Evolutionary conservation across 306 rosid genomes (phyloP).

Genomic region (Calophaca sinica): DNA sequence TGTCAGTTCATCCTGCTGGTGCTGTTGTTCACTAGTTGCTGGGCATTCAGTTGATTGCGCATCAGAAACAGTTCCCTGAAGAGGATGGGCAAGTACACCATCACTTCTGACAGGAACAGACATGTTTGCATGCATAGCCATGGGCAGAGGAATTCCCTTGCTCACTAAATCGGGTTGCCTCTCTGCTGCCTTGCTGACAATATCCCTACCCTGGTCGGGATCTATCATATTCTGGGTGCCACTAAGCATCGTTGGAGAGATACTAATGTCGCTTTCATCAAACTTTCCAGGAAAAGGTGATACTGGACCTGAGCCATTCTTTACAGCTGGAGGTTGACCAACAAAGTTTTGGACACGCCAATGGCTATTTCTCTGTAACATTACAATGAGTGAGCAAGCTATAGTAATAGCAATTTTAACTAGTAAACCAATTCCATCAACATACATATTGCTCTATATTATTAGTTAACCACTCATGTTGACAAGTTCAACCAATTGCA

Average conservation of each 20-base stretch:
- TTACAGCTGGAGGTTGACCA: constrained; percentile 71
- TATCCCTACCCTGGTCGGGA: constrained; percentile 64
- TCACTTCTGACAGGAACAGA: constrained; percentile 70
- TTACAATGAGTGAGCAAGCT: constrained; percentile 42
- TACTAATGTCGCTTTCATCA: constrained; percentile 72
- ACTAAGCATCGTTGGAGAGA: constrained; percentile 67
- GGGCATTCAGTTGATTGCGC: constrained; percentile 73
- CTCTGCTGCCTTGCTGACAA: constrained; percentile 59
- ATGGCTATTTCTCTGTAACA: constrained; percentile 91
- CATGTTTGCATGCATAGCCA: constrained; percentile 61
- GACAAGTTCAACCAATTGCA: constrained; percentile 28
- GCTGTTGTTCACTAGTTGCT: constrained; percentile 55
- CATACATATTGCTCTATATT: constrained; percentile 28
- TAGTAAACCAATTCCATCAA: constrained; percentile 21
- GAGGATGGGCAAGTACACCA: constrained; percentile 72
- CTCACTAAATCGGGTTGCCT: constrained; percentile 69
- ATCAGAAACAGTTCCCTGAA: constrained; percentile 69
- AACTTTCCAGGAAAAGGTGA: constrained; percentile 77
- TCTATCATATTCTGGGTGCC: constrained; percentile 66
- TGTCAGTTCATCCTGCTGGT: constrained; percentile 69
- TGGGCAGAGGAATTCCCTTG: constrained; percentile 65
- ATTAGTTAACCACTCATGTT: constrained; percentile 30
- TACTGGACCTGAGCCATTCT: constrained; percentile 70
- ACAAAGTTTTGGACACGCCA: constrained; percentile 89
- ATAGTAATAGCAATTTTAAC: constrained; percentile 25